Percentiles rank a stretch among this genome's conserved stretches.
Evolutionary conservation across 371 early-diverging fungal species (phyloP).

Genomic region (Rhizopus arrhizus): DNA sequence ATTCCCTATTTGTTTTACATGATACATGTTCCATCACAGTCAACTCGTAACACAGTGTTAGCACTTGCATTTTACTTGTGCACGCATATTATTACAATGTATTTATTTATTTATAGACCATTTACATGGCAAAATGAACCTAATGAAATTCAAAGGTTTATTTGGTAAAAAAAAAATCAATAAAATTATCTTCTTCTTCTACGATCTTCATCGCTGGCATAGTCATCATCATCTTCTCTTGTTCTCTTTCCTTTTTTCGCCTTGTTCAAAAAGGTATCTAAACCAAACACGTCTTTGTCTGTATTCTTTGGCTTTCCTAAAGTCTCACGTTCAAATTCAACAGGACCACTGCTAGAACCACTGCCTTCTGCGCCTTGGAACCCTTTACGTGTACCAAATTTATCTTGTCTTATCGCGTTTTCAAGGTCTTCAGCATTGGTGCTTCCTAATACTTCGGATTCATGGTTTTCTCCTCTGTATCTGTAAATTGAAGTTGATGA

Average conservation of each 20-base stretch:
- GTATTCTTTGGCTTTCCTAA: constrained; percentile 25
- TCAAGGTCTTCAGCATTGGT: constrained; percentile 73
- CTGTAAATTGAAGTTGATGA: constrained; percentile 78
- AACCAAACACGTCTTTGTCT: constrained; percentile 59
- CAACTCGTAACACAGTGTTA: constrained; percentile 11
- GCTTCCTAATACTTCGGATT: constrained; percentile 70
- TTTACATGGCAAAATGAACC: constrained; percentile 78
- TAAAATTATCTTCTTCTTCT: constrained; percentile 19
- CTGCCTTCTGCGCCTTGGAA: constrained; percentile 71
- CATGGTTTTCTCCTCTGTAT: constrained; percentile 68
- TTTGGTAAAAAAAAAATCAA: constrained; percentile 70
- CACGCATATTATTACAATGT: constrained; percentile 66
- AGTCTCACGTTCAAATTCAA: constrained; percentile 87
- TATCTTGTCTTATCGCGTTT: constrained; percentile 67
- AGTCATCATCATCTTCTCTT: constrained; percentile 21
- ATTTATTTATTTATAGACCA: constrained; percentile 70
- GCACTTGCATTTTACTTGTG: constrained; percentile 37
- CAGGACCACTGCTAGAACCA: constrained; percentile 74
- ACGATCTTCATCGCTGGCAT: constrained; percentile 22
- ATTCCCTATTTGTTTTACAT: constrained; percentile 79
- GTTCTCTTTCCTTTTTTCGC: constrained; percentile 44
- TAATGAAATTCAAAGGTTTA: constrained; percentile 76
- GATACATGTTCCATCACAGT: constrained; percentile 58
- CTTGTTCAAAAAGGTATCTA: constrained; percentile 64
- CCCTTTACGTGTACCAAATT: constrained; percentile 67